Base-by-base conservation (phyloP, 768 basidiomycete species). In the Clavulina sp. region DNA sequence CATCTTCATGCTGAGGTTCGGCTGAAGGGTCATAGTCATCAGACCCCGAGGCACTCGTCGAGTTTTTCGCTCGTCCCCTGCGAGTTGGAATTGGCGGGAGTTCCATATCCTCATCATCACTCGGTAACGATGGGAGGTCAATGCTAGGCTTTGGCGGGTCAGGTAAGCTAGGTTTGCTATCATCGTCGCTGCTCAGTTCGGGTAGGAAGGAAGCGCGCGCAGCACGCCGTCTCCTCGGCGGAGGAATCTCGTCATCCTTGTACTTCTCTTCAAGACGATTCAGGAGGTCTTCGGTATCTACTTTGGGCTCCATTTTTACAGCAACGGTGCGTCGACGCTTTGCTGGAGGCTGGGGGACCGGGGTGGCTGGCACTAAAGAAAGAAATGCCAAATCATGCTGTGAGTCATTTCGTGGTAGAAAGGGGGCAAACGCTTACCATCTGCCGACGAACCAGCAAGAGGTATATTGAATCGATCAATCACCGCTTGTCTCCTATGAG, bases 401-500 rank as follows among this genome's bases (percentile, higher is more conserved):
- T n/a, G n/a, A n/a, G n/a, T n/a, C n/a, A n/a, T n/a, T n/a, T n/a
- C n/a, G n/a, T n/a, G n/a, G n/a, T n/a, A n/a, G n/a, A n/a, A n/a
- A n/a, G n/a, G n/a, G n/a, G n/a, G n/a, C n/a, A n/a, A n/a, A 38
- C 36, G 36, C 36, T 21, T 38, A 13, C 13, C 36, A 38, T 13
- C 13, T 13, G 13, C 21, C 36, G 36, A 1, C 13, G 36, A 38
- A 38, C 36, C 36, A 1, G 29, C 19, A 29, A 57, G 19, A 4
- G 63, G 63, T 33, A 53, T 44, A 29, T 64, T 61, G 49, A 92
- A 92, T 13, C 68, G 68, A 38, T 77, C 74, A 50, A 92, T 74
- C 5, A 81, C 76, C 57, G 86, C 82, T 64, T 84, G 79, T 16
- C 88, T 75, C 58, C 74, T 71, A 58, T 75, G 79, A 2, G 80